A percentile compares a stretch with the other conserved stretches of the same genome.
Conservation (phyloP, 768 basidiomycete genomes). For the Pisolithus microcarpus region DNA sequence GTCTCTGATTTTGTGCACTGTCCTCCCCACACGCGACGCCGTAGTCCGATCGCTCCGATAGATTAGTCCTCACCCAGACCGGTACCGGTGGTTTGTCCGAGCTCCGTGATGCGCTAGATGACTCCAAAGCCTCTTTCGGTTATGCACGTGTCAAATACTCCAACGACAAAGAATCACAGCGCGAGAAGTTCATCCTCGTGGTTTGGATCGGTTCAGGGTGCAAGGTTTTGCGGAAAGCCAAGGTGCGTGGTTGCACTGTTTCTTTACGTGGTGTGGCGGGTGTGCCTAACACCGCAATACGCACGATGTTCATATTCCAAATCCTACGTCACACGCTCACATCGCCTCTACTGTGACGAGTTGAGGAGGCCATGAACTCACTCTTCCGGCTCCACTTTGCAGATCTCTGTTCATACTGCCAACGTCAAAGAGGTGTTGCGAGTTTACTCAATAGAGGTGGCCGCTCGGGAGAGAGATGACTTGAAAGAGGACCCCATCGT, state of each 20-base stretch:
- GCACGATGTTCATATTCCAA: conserved; percentile 4
- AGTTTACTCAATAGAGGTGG: conserved; percentile 80
- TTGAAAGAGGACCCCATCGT: conserved; percentile 85
- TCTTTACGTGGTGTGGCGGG: conserved; percentile 13
- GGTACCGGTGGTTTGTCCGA: conserved; percentile 77
- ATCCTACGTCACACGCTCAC: conserved; percentile 12
- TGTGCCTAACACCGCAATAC: conserved; percentile 11
- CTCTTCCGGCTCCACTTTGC: conserved; percentile 13
- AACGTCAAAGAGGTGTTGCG: conserved; percentile 80
- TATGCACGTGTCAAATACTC: conserved; percentile 81
- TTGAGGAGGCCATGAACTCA: conserved; percentile 23
- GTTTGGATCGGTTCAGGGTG: conserved; percentile 77
- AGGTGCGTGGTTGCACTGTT: conserved; percentile 42
- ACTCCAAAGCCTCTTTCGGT: conserved; percentile 72
- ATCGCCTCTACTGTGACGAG: conserved; percentile 19
- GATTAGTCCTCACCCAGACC: conserved; percentile 66
- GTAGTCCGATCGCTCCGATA: conserved; percentile 73
- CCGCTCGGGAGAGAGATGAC: conserved; percentile 77
- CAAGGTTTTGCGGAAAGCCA: conserved; percentile 89
- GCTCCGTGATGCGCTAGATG: conserved; percentile 63
- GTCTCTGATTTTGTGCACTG: not conserved
- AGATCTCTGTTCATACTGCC: conserved; percentile 90
- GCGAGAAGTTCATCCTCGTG: conserved; percentile 86
- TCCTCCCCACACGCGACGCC: conserved; percentile 7
- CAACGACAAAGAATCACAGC: conserved; percentile 78